phyloP scores from a whole-genome alignment of 176 grass and related monocot genomes.

The Triticum turgidum region DNA sequence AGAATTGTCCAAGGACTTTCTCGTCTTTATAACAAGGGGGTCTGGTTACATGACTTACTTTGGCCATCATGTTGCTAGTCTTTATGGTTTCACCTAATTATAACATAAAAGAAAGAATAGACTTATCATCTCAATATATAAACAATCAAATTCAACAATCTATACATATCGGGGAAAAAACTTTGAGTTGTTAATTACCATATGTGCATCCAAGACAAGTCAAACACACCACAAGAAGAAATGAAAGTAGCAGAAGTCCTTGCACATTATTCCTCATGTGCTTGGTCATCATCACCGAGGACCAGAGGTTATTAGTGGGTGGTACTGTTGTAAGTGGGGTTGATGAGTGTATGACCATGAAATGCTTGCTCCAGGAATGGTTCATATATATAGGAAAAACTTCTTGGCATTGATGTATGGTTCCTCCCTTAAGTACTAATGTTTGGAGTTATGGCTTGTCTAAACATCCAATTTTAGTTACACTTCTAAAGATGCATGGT shows the following conservation, averaged over 20 bases:
- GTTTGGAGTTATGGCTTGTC: too few relatives aligned
- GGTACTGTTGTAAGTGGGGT: neutral
- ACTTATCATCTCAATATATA: neutral
- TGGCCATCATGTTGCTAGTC: neutral
- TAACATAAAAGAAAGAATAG: neutral
- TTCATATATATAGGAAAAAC: too few relatives aligned
- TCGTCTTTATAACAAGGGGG: neutral
- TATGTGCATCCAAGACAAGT: neutral
- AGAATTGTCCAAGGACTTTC: neutral
- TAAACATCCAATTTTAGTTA: too few relatives aligned
- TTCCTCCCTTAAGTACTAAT: too few relatives aligned
- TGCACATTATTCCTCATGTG: neutral
- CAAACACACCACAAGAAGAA: neutral
- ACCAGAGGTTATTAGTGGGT: neutral
- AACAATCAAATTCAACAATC: neutral
- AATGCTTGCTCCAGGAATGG: neutral
- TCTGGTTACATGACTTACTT: neutral
- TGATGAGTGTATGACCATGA: neutral
- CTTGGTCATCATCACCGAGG: neutral
- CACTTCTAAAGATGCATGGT: too few relatives aligned
- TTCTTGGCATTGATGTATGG: too few relatives aligned
- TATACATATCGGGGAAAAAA: too few relatives aligned
- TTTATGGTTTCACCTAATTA: neutral
- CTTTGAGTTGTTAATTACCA: neutral
- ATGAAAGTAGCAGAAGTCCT: neutral